Percentiles rank a stretch among this genome's conserved stretches.
Conservation (phyloP, 306 rosid genomes). For the Senna siamea region DNA sequence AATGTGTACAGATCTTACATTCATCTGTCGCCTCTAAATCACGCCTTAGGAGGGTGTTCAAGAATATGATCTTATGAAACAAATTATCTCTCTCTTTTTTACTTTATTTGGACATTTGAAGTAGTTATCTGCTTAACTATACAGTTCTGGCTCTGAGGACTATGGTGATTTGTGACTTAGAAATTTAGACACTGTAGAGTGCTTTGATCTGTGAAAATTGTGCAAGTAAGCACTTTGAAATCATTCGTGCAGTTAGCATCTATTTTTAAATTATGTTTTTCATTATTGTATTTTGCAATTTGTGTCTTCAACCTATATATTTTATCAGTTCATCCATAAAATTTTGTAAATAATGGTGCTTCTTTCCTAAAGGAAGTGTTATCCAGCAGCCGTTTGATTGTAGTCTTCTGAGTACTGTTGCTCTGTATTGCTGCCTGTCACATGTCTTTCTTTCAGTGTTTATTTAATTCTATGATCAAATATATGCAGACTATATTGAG, state of each 20-base stretch:
- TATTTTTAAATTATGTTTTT: not conserved
- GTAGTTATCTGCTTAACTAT: not conserved
- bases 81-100: not conserved
- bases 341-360: not conserved
- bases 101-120: not conserved
- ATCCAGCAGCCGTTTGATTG: slow-evolving; percentile 22
- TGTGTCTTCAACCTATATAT: not conserved
- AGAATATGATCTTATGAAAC: slow-evolving; percentile 1
- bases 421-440: slow-evolving; percentile 22
- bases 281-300: not conserved
- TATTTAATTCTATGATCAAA: slow-evolving; percentile 27
- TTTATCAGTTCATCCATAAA: not conserved
- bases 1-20: not conserved
- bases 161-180: not conserved
- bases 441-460: not conserved
- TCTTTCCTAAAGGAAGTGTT: not conserved
- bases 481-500: slow-evolving; percentile 84
- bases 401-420: slow-evolving; percentile 14
- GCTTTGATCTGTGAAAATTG: slow-evolving; percentile 6
- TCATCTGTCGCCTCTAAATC: not conserved
- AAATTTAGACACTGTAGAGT: not conserved
- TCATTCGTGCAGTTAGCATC: not conserved
- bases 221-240: not conserved
- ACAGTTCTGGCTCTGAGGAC: not conserved
- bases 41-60: not conserved